Evolutionary conservation across 2,329 filamentous ascomycete genomes (phyloP), one percentile per base, ranked within the genome.

Genomic region (Raffaelea ambrosiae): DNA sequence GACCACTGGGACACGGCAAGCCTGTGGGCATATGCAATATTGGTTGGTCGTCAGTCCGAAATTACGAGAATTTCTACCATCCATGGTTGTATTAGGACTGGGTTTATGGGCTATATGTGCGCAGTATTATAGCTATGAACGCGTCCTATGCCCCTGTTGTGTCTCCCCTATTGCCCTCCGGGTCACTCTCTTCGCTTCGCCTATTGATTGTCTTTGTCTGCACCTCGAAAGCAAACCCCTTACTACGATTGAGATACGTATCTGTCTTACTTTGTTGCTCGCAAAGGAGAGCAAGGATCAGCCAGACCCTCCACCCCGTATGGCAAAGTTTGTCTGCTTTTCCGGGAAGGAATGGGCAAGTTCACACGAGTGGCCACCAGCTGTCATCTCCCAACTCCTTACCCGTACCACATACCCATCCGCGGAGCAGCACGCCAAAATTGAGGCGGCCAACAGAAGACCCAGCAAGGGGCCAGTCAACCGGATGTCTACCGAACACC

Each of bases 51-150:
- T 58, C 56, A 59, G 57, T 54, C 62, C 60, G 63, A 66, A 57
- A 65, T 66, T 65, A 60, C 57, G 55, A 55, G 56, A 53, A 57
- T 53, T 48, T 51, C 47, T 53, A 19, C 14, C 35, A 38, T 48
- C 60, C 60, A 57, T 62, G 57, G 50, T 51, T 57, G 59, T 61
- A 62, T 55, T 52, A 52, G 55, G 54, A 49, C 55, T 55, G 55
- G 56, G 53, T 58, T 61, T 60, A 61, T 57, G 60, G 54, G 40
- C 54, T 66, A 65, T 66, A 67, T 63, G 56, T 61, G 59, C 51
- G 57, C 54, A 54, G 53, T 61, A 59, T 60, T 67, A 67, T 66
- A 65, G 55, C 22, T 38, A 44, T 23, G 18, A 16, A 14, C 40
- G 19, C n/a, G 8, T 13, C 22, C 36, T 8, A 5, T 3, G n/a